Percentiles rank a stretch among this genome's conserved stretches.
phyloP scores from a whole-genome alignment of 306 rosid species.

The Carpinus fangiana region DNA sequence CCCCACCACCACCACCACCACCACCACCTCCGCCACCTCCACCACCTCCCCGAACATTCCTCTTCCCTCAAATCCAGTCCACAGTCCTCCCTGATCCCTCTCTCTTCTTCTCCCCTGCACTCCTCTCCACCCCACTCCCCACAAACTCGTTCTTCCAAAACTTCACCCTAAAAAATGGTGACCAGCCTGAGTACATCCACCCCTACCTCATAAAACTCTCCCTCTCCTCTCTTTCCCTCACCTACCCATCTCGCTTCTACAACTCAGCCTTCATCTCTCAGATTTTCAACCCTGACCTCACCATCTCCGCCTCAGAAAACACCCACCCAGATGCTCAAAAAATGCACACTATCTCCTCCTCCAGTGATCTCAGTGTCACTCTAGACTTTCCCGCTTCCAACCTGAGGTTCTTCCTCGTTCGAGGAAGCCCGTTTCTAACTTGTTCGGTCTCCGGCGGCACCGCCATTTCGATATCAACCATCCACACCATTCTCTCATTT shows the following conservation, averaged over 20 bases:
- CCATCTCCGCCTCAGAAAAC: conserved; percentile 32
- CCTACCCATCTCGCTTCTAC: conserved; percentile 42
- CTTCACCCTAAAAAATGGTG: no score
- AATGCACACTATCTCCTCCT: conserved; percentile 20
- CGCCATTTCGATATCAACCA: conserved; percentile 55
- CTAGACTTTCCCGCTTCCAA: conserved; percentile 70
- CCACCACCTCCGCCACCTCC: not conserved
- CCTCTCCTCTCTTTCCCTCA: no score
- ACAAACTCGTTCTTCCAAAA: no score
- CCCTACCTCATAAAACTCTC: no score
- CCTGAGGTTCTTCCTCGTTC: conserved; percentile 57
- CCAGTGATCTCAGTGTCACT: conserved; percentile 67
- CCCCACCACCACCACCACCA: not conserved
- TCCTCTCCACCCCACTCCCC: no score
- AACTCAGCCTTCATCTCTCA: conserved; percentile 37
- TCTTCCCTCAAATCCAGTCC: conserved; percentile 61
- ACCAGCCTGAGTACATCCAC: no score
- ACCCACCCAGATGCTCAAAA: no score
- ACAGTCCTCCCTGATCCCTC: conserved; percentile 81
- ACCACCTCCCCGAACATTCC: conserved; percentile 27
- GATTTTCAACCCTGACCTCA: conserved; percentile 38
- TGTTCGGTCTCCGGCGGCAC: conserved; percentile 42
- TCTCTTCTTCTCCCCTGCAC: no score
- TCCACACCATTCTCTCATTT: conserved; percentile 18
- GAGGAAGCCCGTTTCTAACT: conserved; percentile 28